Evolutionary conservation across 139 green algal species (phyloP).

Genomic region (Ettlia oleoabundans): DNA sequence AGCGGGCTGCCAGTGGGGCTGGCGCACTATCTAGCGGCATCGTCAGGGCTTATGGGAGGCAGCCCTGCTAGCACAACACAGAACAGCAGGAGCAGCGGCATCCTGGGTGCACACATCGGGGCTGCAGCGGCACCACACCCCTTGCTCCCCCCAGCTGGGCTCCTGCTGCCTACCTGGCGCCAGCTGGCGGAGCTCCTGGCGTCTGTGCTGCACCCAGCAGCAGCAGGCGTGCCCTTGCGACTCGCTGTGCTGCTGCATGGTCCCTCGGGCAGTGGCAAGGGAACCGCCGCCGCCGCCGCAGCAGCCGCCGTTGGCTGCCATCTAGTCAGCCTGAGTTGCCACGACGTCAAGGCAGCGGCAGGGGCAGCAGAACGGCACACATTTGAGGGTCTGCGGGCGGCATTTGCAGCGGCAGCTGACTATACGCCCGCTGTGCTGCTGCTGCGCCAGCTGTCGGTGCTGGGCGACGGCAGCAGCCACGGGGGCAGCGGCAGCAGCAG

Average conservation of each 20-base stretch:
- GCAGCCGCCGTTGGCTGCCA: constrained; percentile 79
- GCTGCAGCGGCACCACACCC: neutral
- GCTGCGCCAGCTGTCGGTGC: constrained; percentile 54
- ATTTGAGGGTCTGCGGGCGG: constrained; percentile 55
- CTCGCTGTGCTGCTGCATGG: constrained; percentile 70
- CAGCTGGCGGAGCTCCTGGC: constrained; percentile 41
- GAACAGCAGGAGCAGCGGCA: neutral
- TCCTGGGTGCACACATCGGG: neutral
- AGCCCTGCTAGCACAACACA: neutral
- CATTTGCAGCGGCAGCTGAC: constrained; percentile 53
- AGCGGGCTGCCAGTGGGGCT: constrained; percentile 29
- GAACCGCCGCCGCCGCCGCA: constrained; percentile 63
- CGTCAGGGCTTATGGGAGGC: neutral
- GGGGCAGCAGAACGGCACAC: constrained; percentile 55
- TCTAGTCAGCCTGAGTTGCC: constrained; percentile 62
- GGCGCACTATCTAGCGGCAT: constrained; percentile 24
- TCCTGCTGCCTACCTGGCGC: constrained; percentile 26
- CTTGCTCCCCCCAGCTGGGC: constrained; percentile 4
- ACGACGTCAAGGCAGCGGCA: constrained; percentile 54
- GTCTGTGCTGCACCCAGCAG: constrained; percentile 52
- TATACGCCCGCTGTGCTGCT: constrained; percentile 72
- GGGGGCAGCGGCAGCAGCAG: constrained; percentile 15
- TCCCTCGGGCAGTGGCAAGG: constrained; percentile 62
- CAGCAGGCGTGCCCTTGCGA: constrained; percentile 46
- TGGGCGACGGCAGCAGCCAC: constrained; percentile 37